Conservation (phyloP, 2,329 filamentous ascomycete species). For the Trichophyton benhamiae region DNA sequence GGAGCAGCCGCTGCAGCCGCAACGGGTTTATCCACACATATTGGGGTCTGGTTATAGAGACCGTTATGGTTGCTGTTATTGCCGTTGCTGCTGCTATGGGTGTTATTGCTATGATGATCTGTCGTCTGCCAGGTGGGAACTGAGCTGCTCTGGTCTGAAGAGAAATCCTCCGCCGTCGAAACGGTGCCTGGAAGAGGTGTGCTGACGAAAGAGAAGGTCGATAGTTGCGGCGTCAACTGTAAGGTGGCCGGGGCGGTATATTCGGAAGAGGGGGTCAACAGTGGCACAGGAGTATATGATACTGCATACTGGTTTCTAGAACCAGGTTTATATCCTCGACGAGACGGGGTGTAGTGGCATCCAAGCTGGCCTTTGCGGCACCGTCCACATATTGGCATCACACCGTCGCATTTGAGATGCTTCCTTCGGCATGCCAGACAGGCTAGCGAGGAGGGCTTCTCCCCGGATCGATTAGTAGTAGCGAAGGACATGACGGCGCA, state of each 20-base stretch:
- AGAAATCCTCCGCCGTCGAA: neutral
- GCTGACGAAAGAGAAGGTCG: neutral
- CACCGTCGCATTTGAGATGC: constrained; percentile 66
- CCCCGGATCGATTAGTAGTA: constrained; percentile 1
- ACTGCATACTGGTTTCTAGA: constrained; percentile 37
- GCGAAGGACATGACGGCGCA: neutral
- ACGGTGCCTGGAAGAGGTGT: neutral
- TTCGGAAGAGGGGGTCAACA: neutral
- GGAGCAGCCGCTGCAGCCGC: constrained; percentile 17
- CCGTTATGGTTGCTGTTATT: neutral
- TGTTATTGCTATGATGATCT: neutral
- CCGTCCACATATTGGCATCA: constrained; percentile 52
- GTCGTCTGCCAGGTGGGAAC: neutral
- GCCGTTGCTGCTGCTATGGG: neutral
- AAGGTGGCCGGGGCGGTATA: neutral
- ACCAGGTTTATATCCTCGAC: constrained; percentile 61
- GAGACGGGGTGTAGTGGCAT: constrained; percentile 62
- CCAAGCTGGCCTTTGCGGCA: constrained; percentile 48
- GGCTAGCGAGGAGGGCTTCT: constrained; percentile 31
- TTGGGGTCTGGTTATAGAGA: constrained; percentile 5
- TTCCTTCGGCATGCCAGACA: constrained; percentile 42
- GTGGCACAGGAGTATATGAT: neutral
- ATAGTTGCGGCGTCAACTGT: neutral
- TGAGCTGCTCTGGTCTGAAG: neutral
- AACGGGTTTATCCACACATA: constrained; percentile 18